Evolutionary conservation across 257 asterid species (phyloP).

Genomic region (Penstemon davidsonii): DNA sequence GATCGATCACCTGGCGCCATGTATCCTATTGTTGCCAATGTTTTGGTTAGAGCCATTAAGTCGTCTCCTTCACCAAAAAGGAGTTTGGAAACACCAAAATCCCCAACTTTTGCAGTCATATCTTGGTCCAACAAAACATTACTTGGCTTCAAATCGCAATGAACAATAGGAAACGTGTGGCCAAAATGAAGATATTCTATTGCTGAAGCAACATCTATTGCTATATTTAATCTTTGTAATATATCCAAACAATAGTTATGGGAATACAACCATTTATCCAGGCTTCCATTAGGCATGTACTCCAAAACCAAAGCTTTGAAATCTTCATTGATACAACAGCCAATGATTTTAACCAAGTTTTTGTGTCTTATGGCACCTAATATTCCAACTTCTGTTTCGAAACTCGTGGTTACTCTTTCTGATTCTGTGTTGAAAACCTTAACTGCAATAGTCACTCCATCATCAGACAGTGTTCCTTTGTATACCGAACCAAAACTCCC

Average conservation of each 20-base stretch:
- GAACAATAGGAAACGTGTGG: not conserved
- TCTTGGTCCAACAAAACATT: conserved; percentile 4
- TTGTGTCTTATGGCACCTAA: conserved; percentile 12
- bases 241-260: too few relatives aligned
- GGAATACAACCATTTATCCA: too few relatives aligned
- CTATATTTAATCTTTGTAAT: too few relatives aligned
- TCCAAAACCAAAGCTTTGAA: too few relatives aligned
- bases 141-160: not conserved
- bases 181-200: conserved; percentile 6
- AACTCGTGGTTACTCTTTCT: too few relatives aligned
- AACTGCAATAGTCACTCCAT: too few relatives aligned
- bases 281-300: too few relatives aligned
- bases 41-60: not conserved
- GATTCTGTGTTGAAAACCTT: too few relatives aligned
- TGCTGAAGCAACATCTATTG: conserved; percentile 1
- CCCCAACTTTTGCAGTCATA: not conserved
- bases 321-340: conserved; percentile 13
- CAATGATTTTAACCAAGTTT: conserved; percentile 8
- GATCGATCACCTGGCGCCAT: conserved; percentile 1
- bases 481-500: too few relatives aligned
- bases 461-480: too few relatives aligned
- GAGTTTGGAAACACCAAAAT: not conserved
- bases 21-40: not conserved
- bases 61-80: not conserved
- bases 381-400: conserved; percentile 21